These are phyloP conservation scores for Tilletia horrida DNA, from an alignment of 1,284 basidiomycete genomes.

Conservation along the genomic window DNA sequence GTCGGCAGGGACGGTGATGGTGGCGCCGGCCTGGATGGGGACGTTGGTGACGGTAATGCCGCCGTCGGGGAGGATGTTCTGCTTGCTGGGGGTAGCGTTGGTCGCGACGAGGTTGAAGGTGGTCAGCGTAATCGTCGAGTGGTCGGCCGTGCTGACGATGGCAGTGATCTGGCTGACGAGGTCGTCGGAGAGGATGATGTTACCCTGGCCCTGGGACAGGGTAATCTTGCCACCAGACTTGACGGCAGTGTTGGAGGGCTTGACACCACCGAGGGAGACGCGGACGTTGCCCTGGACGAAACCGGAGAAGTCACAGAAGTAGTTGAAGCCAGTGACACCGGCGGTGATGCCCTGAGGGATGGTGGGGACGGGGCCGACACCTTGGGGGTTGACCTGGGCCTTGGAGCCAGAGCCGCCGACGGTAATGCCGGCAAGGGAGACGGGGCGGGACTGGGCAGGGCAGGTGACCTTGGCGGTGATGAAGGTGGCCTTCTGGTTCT, in stretches of 20 bases:
- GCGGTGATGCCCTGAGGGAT: conserved; percentile 1
- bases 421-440: conserved; percentile 2
- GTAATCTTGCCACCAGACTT: not conserved
- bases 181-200: not conserved
- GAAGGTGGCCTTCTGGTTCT: not conserved
- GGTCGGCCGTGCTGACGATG: conserved; percentile 1
- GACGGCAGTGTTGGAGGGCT: conserved; percentile 9
- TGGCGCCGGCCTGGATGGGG: not conserved
- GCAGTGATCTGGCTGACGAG: not conserved
- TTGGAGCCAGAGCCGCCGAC: not conserved
- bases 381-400: not conserved
- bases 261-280: conserved; percentile 13
- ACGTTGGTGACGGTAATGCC: not conserved
- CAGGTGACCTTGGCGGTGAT: conserved; percentile 7
- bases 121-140: not conserved
- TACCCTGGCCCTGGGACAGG: conserved; percentile 7
- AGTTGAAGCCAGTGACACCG: conserved; percentile 10
- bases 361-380: not conserved
- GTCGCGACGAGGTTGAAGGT: not conserved
- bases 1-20: not conserved
- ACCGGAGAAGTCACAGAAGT: conserved; percentile 9
- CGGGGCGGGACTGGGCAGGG: not conserved
- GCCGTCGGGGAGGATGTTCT: conserved; percentile 13
- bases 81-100: conserved; percentile 4
- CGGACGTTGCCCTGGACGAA: conserved; percentile 15